Base-by-base conservation (phyloP, 192 early-diverging fungal genomes). In the Umbelopsis ramanniana region DNA sequence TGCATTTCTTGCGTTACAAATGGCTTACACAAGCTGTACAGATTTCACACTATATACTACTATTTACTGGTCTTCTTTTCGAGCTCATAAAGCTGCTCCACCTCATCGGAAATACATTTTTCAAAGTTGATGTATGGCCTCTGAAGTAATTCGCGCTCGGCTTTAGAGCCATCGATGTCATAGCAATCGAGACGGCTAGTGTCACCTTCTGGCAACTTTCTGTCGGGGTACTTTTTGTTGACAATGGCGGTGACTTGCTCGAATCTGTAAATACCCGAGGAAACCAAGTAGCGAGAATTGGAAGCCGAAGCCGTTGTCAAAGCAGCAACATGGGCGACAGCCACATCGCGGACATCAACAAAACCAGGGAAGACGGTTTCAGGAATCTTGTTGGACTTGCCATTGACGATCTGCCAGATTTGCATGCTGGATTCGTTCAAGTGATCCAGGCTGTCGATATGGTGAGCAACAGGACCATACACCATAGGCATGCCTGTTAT, bases 321-420 rank as follows among this genome's bases (percentile, higher is more conserved):
- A 29, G 57, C 57, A 19, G 29, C 17, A 37, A 63, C 57, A 35
- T 63, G 57, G 33, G 29, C 57, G 0, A 37, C 33, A 2, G 57
- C 57, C 3, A 29, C 17, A 63, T 63, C 57, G 15, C 57, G 57
- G 12, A 63, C 57, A 63, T 63, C 57, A n/a, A 63, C 57, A 63
- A 63, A 63, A 33, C 29, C 57, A 3, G 57, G 57, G 26, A 63
- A 29, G 3, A 26, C 29, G 35, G 57, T 63, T 29, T 22, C 24
- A 2, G 57, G 57, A 37, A 63, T 17, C 3, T 29, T 12, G 2
- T 63, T 19, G 9, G 26, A 19, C 14, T 29, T 19, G 17, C 57
- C 57, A 4, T 63, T 63, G 26, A 63, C n/a, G 17, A 63, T 63
- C 7, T 37, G 10, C 57, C 57, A 63, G 11, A 63, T 63, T 14